Conservation (phyloP, 768 basidiomycete species). For the Antrodiella citrinella region DNA sequence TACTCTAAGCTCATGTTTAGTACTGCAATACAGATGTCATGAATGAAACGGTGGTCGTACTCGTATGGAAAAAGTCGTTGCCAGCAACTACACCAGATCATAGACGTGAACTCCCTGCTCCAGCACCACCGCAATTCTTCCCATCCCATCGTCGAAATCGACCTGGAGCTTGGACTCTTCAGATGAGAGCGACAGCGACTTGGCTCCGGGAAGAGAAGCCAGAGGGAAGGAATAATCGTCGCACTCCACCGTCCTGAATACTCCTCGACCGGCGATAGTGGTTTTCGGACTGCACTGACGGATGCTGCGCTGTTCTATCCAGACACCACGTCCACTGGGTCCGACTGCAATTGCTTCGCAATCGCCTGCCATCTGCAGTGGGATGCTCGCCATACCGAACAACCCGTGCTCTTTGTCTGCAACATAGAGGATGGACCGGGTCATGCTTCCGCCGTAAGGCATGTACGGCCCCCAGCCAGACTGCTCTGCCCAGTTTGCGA, state of each 20-base stretch:
- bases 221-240: background rate
- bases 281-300: background rate
- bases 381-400: background rate
- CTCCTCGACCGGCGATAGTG: background rate
- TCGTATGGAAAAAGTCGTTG: background rate
- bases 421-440: background rate
- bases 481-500: background rate
- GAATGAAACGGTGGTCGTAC: no score
- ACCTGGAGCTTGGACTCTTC: background rate
- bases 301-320: background rate
- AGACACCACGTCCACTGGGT: background rate
- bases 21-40: no score
- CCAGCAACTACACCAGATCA: background rate
- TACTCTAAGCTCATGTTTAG: no score
- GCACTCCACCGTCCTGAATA: background rate
- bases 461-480: background rate
- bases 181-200: background rate
- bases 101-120: background rate
- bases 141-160: conserved; percentile 1
- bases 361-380: background rate
- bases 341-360: background rate
- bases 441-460: background rate
- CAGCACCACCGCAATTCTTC: background rate
- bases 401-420: background rate
- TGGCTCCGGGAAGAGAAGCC: background rate